Evolutionary conservation across 495 filamentous ascomycete species (phyloP).

Genomic region (Trichocladium antarcticum): DNA sequence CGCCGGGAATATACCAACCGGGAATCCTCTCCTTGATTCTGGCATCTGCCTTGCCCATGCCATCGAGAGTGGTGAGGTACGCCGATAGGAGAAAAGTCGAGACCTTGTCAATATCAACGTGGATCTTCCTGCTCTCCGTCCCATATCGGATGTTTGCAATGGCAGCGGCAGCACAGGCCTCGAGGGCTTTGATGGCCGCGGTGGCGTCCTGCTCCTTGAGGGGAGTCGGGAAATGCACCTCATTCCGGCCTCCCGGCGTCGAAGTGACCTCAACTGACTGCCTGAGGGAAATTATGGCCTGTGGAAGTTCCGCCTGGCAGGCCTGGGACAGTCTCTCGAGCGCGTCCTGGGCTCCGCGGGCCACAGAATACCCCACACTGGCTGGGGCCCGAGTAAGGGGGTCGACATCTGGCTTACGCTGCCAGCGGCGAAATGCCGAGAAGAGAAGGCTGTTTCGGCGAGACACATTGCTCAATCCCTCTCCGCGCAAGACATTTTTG

Average conservation of each 20-base stretch:
- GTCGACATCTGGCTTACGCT: conserved; percentile 7
- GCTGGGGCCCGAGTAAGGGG: background rate
- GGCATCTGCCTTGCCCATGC: conserved; percentile 53
- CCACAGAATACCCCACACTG: conserved; percentile 16
- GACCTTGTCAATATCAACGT: conserved; percentile 51
- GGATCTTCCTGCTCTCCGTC: conserved; percentile 34
- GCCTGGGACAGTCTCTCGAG: conserved; percentile 19
- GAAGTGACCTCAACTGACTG: conserved; percentile 23
- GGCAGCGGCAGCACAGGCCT: conserved; percentile 54
- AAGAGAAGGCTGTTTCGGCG: conserved; percentile 4
- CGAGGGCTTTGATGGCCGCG: conserved; percentile 57
- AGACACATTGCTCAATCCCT: background rate
- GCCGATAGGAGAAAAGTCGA: conserved; percentile 60
- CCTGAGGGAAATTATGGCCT: conserved; percentile 20
- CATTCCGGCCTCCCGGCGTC: conserved; percentile 22
- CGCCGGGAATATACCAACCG: conserved; percentile 34
- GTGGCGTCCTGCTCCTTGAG: conserved; percentile 60
- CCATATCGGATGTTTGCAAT: conserved; percentile 50
- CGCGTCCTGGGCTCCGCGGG: conserved; percentile 20
- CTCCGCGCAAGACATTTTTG: background rate
- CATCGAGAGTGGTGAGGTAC: conserved; percentile 60
- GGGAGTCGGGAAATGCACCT: conserved; percentile 47
- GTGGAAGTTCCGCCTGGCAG: conserved; percentile 21
- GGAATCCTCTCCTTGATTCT: conserved; percentile 51
- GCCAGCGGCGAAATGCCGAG: conserved; percentile 6